These are phyloP conservation scores for Yarrowia sp. DNA, from an alignment of 805 yeast genomes.

Conservation along the genomic window DNA sequence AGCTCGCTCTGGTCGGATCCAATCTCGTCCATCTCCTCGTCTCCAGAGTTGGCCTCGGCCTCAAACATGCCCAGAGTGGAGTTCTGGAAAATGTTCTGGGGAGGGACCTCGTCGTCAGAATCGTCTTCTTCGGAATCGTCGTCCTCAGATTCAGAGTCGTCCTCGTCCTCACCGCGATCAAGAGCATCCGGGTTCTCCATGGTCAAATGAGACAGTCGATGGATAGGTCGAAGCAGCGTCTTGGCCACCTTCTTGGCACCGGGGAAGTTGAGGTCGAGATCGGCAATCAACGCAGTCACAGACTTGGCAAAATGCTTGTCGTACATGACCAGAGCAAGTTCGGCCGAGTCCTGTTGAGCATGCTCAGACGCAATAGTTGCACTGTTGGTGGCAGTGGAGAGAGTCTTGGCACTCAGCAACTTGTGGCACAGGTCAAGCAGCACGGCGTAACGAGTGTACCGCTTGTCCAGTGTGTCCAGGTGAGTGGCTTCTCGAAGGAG, in stretches of 20 bases:
- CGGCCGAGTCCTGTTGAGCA: constrained; percentile 50
- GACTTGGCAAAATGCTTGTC: constrained; percentile 54
- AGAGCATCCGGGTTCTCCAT: constrained; percentile 34
- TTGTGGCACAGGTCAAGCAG: constrained; percentile 47
- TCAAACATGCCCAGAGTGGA: constrained; percentile 95
- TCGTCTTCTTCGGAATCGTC: constrained; percentile 40
- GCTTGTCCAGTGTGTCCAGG: constrained; percentile 40
- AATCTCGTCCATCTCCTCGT: constrained; percentile 24
- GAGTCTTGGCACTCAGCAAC: constrained; percentile 35
- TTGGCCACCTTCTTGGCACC: constrained; percentile 58
- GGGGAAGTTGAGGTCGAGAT: constrained; percentile 71
- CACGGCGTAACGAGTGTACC: constrained; percentile 56
- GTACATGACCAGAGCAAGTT: constrained; percentile 59
- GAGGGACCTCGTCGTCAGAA: constrained; percentile 36
- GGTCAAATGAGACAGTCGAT: constrained; percentile 46
- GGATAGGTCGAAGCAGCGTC: constrained; percentile 56
- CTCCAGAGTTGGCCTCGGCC: constrained; percentile 52
- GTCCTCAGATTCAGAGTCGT: constrained; percentile 28
- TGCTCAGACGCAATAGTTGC: constrained; percentile 22
- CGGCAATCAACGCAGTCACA: constrained; percentile 58
- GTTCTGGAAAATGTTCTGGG: constrained; percentile 79
- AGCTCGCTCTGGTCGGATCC: constrained; percentile 12
- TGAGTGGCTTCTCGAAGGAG: constrained; percentile 43
- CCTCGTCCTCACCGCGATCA: constrained; percentile 44
- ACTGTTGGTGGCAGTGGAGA: constrained; percentile 27